Evolutionary conservation across 2,329 filamentous ascomycete genomes (phyloP).

Genomic region (Coniochaeta ligniaria): DNA sequence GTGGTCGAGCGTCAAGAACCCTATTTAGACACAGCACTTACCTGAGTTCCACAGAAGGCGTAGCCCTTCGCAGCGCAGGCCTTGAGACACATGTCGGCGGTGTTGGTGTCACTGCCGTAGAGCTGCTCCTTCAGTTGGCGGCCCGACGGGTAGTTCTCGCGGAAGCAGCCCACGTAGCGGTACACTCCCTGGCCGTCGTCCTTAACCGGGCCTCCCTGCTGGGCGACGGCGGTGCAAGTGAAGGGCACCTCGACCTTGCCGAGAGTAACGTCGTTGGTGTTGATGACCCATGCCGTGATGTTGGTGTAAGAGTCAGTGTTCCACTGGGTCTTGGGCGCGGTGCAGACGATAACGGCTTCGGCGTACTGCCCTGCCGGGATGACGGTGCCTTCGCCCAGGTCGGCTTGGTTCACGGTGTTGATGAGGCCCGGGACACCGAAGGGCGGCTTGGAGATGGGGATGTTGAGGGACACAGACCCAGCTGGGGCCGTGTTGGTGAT

Average conservation of each 20-base stretch:
- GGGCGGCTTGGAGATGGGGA: slow-evolving; percentile 56
- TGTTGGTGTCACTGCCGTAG: slow-evolving; percentile 30
- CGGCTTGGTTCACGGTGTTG: slow-evolving; percentile 41
- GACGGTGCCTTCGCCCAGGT: slow-evolving; percentile 48
- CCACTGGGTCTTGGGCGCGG: slow-evolving; percentile 48
- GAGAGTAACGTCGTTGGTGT: slow-evolving; percentile 44
- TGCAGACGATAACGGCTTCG: slow-evolving; percentile 45
- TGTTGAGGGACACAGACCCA: slow-evolving; percentile 40
- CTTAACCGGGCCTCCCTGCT: slow-evolving; percentile 43
- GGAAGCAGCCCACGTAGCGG: slow-evolving; percentile 37
- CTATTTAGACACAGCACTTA: too few species aligned
- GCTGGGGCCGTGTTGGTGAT: slow-evolving; percentile 45
- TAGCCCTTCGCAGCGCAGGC: slow-evolving; percentile 28
- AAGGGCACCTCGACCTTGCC: slow-evolving; percentile 47
- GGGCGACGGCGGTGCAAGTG: slow-evolving; percentile 39
- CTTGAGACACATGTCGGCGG: slow-evolving; percentile 36
- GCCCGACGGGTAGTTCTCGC: slow-evolving; percentile 43
- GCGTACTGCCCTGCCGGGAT: slow-evolving; percentile 41
- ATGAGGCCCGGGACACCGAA: slow-evolving; percentile 32
- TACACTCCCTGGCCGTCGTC: slow-evolving; percentile 26
- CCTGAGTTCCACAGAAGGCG: slow-evolving; percentile 38
- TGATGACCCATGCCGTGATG: slow-evolving; percentile 45
- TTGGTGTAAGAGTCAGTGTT: slow-evolving; percentile 42
- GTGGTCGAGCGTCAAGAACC: too few species aligned
- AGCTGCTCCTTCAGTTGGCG: slow-evolving; percentile 39